A percentile compares a stretch with the other conserved stretches of the same genome.
Evolutionary conservation across 2,329 filamentous ascomycete genomes (phyloP).

Genomic region (Aspergillus novoparasiticus): DNA sequence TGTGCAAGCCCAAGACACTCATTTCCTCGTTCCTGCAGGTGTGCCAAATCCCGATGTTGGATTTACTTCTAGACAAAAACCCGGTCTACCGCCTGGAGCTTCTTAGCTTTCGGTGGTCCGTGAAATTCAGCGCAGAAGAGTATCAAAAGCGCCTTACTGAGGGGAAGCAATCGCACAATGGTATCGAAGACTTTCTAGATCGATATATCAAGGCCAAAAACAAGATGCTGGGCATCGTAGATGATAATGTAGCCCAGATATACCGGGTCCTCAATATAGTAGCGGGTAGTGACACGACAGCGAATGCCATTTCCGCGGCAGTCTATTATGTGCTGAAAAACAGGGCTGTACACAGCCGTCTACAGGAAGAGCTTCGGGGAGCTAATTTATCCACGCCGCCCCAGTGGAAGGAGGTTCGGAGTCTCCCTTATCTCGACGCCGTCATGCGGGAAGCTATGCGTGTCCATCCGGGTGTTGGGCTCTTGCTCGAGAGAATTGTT

Average conservation of each 20-base stretch:
- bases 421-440: slow-evolving; percentile 32
- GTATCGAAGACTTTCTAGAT: slow-evolving; percentile 24
- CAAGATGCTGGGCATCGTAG: slow-evolving; percentile 26
- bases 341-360: slow-evolving; percentile 40
- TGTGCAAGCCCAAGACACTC: background rate
- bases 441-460: slow-evolving; percentile 32
- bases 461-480: slow-evolving; percentile 27
- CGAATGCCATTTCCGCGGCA: slow-evolving; percentile 33
- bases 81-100: slow-evolving; percentile 24
- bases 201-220: slow-evolving; percentile 33
- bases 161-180: background rate
- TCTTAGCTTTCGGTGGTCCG: slow-evolving; percentile 12
- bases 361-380: slow-evolving; percentile 50
- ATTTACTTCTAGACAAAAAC: slow-evolving; percentile 26
- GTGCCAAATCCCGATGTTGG: slow-evolving; percentile 24
- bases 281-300: slow-evolving; percentile 41
- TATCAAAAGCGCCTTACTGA: background rate
- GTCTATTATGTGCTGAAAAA: slow-evolving; percentile 36
- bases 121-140: background rate
- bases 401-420: slow-evolving; percentile 29
- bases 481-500: slow-evolving; percentile 27
- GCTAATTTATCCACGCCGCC: slow-evolving; percentile 26
- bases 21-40: slow-evolving; percentile 16
- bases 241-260: slow-evolving; percentile 29
- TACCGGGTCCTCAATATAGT: slow-evolving; percentile 32